Evolutionary conservation across 352 stramenopile species (phyloP).

Genomic region (Phytophthora lateralis): DNA sequence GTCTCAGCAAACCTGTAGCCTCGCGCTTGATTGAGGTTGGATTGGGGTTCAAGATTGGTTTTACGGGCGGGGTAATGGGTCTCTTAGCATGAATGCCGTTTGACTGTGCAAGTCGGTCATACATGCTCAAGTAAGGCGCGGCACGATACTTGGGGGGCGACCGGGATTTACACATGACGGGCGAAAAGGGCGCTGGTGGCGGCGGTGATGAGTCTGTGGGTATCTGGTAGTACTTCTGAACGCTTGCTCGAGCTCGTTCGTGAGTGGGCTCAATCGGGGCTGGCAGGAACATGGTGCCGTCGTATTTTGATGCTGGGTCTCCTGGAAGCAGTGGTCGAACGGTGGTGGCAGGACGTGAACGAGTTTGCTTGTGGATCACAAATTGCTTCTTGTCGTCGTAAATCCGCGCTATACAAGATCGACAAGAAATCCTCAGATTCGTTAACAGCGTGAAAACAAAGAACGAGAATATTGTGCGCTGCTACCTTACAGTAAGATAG

Average conservation of each 20-base stretch:
- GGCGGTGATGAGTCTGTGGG: slow-evolving; percentile 3
- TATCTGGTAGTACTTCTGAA: slow-evolving; percentile 21
- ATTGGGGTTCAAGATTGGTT: slow-evolving; percentile 38
- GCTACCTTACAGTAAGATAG: slow-evolving; percentile 72
- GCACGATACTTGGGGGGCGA: slow-evolving; percentile 21
- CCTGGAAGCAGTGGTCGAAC: slow-evolving; percentile 44
- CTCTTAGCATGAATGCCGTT: slow-evolving; percentile 43
- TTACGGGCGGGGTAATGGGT: slow-evolving; percentile 40
- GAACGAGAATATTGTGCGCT: neutral
- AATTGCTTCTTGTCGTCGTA: slow-evolving; percentile 87
- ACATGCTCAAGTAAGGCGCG: slow-evolving; percentile 65
- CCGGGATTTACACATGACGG: slow-evolving; percentile 20
- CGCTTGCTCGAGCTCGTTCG: slow-evolving; percentile 34
- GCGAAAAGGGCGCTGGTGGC: slow-evolving; percentile 10
- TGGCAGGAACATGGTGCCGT: slow-evolving; percentile 62
- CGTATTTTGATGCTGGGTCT: slow-evolving; percentile 49
- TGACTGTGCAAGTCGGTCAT: slow-evolving; percentile 63
- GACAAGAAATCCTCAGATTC: neutral
- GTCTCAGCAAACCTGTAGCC: slow-evolving; percentile 3
- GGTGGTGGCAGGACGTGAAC: slow-evolving; percentile 43
- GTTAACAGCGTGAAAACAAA: neutral
- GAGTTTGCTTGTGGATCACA: slow-evolving; percentile 57
- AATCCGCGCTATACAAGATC: slow-evolving; percentile 49
- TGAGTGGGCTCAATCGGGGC: slow-evolving; percentile 45
- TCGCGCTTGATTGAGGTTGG: slow-evolving; percentile 12